phyloP scores from a whole-genome alignment of 495 filamentous ascomycete genomes.

The Baudoinia panamericana region DNA sequence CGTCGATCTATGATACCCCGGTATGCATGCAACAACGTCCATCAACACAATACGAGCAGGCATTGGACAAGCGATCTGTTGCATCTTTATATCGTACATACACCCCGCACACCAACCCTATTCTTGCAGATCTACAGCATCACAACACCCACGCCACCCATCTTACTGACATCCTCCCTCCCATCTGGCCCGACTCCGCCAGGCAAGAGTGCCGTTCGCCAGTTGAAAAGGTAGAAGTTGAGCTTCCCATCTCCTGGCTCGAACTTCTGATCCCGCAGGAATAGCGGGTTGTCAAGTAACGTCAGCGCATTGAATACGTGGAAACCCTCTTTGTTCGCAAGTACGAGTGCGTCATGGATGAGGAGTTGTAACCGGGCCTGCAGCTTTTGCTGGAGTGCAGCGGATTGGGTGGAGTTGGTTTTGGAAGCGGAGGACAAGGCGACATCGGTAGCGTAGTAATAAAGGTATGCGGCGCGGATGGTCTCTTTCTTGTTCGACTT shows the following conservation, averaged over 20 bases:
- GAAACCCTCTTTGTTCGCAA: slow-evolving; percentile 74
- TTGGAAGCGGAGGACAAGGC: slow-evolving; percentile 42
- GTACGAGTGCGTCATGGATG: slow-evolving; percentile 72
- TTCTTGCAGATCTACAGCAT: slow-evolving; percentile 44
- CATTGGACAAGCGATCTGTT: no score
- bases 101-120: no score
- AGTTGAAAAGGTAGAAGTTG: slow-evolving; percentile 96
- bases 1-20: no score
- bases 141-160: slow-evolving; percentile 82
- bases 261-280: slow-evolving; percentile 85
- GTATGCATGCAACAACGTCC: no score
- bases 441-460: slow-evolving; percentile 84
- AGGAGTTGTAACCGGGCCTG: slow-evolving; percentile 54
- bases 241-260: slow-evolving; percentile 85
- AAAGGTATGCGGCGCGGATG: slow-evolving; percentile 82
- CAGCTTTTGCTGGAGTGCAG: neutral
- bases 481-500: slow-evolving; percentile 45
- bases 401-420: slow-evolving; percentile 35
- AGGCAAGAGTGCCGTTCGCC: slow-evolving; percentile 63
- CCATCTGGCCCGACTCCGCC: slow-evolving; percentile 76
- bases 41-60: no score
- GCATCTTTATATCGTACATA: no score
- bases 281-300: slow-evolving; percentile 81
- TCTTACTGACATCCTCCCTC: slow-evolving; percentile 52
- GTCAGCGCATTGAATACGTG: slow-evolving; percentile 97